Evolutionary conservation across 768 basidiomycete genomes (phyloP).

Genomic region (Boletus sp.): DNA sequence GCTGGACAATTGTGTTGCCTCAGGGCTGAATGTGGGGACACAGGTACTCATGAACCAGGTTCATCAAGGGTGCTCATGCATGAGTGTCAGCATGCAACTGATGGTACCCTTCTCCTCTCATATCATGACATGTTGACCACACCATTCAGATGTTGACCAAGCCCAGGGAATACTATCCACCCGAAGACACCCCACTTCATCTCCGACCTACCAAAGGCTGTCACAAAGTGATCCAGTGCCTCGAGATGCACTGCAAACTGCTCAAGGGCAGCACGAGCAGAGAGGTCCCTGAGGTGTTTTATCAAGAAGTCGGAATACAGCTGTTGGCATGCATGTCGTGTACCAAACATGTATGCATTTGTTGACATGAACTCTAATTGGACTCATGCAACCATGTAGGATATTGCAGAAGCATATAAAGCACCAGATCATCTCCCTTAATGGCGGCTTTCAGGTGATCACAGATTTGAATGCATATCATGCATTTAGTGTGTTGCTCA

Average conservation of each 20-base stretch:
- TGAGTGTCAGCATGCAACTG: not conserved
- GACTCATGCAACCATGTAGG: conserved; percentile 30
- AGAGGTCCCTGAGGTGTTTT: conserved; percentile 96
- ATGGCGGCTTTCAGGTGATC: conserved; percentile 93
- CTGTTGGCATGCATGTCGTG: conserved; percentile 62
- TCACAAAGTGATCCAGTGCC: conserved; percentile 79
- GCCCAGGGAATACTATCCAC: conserved; percentile 88
- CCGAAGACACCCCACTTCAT: conserved; percentile 75
- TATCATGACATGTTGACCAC: conserved; percentile 78
- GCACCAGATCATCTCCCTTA: conserved; percentile 92
- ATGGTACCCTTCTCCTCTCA: not conserved
- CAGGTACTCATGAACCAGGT: conserved; percentile 96
- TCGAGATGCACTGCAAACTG: conserved; percentile 88
- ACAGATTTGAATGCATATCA: conserved; percentile 95
- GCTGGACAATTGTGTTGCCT: conserved; percentile 91
- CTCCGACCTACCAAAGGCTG: conserved; percentile 87
- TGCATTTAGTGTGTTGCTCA: conserved; percentile 82
- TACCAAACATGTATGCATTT: no score
- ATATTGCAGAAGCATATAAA: conserved; percentile 97
- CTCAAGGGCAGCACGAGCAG: conserved; percentile 92
- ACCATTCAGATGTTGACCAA: conserved; percentile 81
- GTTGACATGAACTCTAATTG: not conserved
- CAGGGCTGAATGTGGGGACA: conserved; percentile 91
- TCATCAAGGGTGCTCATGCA: not conserved
- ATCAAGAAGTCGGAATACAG: conserved; percentile 94